Conservation (phyloP, 2,329 filamentous ascomycete genomes). For the Annulohypoxylon truncatum region DNA sequence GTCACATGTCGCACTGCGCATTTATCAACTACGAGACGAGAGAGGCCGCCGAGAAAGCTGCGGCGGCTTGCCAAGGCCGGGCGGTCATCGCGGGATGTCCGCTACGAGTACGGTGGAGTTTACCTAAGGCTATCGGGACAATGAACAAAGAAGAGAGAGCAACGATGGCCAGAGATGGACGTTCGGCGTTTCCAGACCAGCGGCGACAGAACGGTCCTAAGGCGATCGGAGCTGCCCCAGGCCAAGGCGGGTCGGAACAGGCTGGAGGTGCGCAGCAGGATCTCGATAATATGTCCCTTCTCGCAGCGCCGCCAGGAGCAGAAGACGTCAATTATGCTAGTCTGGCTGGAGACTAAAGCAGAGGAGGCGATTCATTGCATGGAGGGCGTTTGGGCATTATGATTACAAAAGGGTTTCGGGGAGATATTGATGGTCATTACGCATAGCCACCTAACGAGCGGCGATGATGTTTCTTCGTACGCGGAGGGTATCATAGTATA, state of each 20-base stretch:
- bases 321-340: slow-evolving; percentile 87
- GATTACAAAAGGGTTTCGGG: slow-evolving; percentile 44
- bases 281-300: slow-evolving; percentile 55
- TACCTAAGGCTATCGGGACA: slow-evolving; percentile 89
- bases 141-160: slow-evolving; percentile 89
- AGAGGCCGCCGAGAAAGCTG: slow-evolving; percentile 85
- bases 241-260: slow-evolving; percentile 46
- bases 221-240: slow-evolving; percentile 49
- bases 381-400: slow-evolving; percentile 48
- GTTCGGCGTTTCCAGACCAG: slow-evolving; percentile 63
- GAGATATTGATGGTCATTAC: slow-evolving; percentile 33
- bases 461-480: slow-evolving; percentile 40
- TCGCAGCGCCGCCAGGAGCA: slow-evolving; percentile 83
- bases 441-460: slow-evolving; percentile 10
- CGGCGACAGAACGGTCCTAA: slow-evolving; percentile 51
- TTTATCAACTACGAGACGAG: slow-evolving; percentile 94
- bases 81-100: slow-evolving; percentile 93
- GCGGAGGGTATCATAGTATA: slow-evolving; percentile 47
- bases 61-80: slow-evolving; percentile 84
- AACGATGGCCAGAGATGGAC: slow-evolving; percentile 82
- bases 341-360: slow-evolving; percentile 78
- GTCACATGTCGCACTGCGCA: slow-evolving; percentile 95
- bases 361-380: slow-evolving; percentile 42
- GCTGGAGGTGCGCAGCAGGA: slow-evolving; percentile 44
- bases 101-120: slow-evolving; percentile 89